phyloP scores from a whole-genome alignment of 2,329 filamentous ascomycete species.

The Davidsoniella virescens region DNA sequence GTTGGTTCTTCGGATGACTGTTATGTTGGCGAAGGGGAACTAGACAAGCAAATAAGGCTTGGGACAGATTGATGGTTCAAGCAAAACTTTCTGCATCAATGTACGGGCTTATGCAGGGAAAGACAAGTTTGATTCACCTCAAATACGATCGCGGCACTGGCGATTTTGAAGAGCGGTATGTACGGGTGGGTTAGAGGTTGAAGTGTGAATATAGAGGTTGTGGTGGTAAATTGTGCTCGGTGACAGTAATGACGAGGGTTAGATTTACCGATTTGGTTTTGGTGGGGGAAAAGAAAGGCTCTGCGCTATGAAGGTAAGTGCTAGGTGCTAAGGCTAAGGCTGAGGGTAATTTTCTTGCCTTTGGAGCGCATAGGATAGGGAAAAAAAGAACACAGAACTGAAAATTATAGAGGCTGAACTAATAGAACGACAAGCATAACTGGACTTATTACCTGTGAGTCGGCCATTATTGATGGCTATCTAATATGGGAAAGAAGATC shows the following conservation, averaged over 20 bases:
- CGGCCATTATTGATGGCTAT: conserved; percentile 1
- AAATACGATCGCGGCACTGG: conserved; percentile 1
- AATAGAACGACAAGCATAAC: neutral
- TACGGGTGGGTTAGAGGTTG: neutral
- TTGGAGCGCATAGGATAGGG: neutral
- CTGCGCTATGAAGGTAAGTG: neutral
- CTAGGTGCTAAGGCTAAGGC: too few relatives aligned
- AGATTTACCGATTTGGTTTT: neutral
- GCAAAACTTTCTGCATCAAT: too few relatives aligned
- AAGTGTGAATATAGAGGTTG: neutral
- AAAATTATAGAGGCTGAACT: neutral
- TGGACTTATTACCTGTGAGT: conserved; percentile 4
- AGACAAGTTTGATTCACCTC: conserved; percentile 7
- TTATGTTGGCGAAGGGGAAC: neutral
- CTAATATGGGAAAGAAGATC: too few relatives aligned
- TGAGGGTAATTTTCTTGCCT: neutral
- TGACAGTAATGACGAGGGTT: neutral
- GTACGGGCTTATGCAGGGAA: neutral
- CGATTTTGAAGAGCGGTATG: neutral
- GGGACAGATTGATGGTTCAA: neutral
- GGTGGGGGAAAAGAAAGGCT: neutral
- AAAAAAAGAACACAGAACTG: neutral
- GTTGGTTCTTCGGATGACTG: neutral
- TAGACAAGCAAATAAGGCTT: neutral
- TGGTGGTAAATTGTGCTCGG: neutral